Evolutionary conservation across 2,329 filamentous ascomycete genomes (phyloP).

Genomic region (Dactylonectria macrodidyma): DNA sequence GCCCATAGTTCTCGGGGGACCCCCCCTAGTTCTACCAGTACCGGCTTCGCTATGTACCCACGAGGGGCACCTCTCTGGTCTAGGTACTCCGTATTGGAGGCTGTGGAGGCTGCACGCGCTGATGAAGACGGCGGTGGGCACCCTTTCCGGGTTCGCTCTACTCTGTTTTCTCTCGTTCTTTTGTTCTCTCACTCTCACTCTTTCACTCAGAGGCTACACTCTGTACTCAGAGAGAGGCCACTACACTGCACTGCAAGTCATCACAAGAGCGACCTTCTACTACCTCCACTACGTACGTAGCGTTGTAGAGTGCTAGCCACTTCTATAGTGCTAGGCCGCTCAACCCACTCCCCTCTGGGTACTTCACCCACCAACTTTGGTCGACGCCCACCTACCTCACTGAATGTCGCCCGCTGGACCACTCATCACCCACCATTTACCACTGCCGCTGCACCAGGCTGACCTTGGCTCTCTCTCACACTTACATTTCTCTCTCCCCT

Average conservation of each 20-base stretch:
- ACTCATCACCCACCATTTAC: slow-evolving; percentile 31
- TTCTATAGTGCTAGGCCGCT: slow-evolving; percentile 11
- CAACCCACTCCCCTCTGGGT: slow-evolving; percentile 34
- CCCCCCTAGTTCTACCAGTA: slow-evolving; percentile 16
- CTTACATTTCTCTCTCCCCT: slow-evolving; percentile 27
- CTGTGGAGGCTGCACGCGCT: slow-evolving; percentile 4
- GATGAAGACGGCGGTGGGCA: not conserved
- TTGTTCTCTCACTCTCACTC: too few species aligned
- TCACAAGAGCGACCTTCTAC: too few species aligned
- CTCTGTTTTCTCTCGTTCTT: too few species aligned
- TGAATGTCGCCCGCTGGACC: slow-evolving; percentile 34
- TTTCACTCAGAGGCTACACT: too few species aligned
- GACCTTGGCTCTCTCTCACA: slow-evolving; percentile 34
- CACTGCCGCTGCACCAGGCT: slow-evolving; percentile 42
- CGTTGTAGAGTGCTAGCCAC: too few species aligned
- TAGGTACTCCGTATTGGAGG: not conserved
- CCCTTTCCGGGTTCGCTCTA: too few species aligned
- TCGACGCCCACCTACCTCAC: slow-evolving; percentile 42
- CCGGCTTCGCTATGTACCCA: slow-evolving; percentile 26
- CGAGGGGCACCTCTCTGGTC: slow-evolving; percentile 17
- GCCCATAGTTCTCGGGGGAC: not conserved
- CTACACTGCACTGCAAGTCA: too few species aligned
- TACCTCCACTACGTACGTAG: too few species aligned
- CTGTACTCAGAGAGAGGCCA: too few species aligned
- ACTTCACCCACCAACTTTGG: slow-evolving; percentile 42